These are phyloP conservation scores for Scedosporium apiospermum DNA, from an alignment of 2,329 filamentous ascomycete genomes.

Conservation along the genomic window DNA sequence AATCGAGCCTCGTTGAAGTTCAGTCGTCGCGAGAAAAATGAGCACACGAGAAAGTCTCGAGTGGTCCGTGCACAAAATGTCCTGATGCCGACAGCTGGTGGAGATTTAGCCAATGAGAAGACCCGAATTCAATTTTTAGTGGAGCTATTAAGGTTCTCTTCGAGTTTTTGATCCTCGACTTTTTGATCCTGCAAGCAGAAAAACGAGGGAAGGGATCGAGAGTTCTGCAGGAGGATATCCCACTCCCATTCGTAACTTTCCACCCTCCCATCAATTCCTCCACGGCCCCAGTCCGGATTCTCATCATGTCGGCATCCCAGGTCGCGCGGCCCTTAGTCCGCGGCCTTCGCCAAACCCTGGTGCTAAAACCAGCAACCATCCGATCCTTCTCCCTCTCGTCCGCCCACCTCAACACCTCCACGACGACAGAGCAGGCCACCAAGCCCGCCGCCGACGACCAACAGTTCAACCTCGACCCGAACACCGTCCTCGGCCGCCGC, in stretches of 20 bases:
- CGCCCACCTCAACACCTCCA: not conserved
- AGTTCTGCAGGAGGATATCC: not conserved
- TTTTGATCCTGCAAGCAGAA: constrained; percentile 7
- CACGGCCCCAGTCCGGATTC: constrained; percentile 8
- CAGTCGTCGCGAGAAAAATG: constrained; percentile 5
- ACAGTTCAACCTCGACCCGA: constrained; percentile 49
- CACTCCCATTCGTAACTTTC: not conserved
- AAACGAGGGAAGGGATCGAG: not conserved
- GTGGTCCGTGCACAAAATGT: not conserved
- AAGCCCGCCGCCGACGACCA: constrained; percentile 17
- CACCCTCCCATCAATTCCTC: not conserved
- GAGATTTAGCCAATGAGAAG: not conserved
- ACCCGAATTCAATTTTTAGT: not conserved
- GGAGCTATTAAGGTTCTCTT: not conserved
- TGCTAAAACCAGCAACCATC: constrained; percentile 22
- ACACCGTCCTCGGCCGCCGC: constrained; percentile 53
- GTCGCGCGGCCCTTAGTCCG: constrained; percentile 46
- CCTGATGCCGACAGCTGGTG: not conserved
- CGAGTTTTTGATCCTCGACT: constrained; percentile 6
- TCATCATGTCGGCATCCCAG: constrained; percentile 49
- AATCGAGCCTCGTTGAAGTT: not conserved
- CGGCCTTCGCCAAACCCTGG: constrained; percentile 32
- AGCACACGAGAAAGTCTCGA: not conserved
- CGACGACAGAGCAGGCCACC: constrained; percentile 5
- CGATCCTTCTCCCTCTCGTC: constrained; percentile 25